Base-by-base conservation (phyloP, 176 grass and related monocot genomes). In the Hyparrhenia diplandra region DNA sequence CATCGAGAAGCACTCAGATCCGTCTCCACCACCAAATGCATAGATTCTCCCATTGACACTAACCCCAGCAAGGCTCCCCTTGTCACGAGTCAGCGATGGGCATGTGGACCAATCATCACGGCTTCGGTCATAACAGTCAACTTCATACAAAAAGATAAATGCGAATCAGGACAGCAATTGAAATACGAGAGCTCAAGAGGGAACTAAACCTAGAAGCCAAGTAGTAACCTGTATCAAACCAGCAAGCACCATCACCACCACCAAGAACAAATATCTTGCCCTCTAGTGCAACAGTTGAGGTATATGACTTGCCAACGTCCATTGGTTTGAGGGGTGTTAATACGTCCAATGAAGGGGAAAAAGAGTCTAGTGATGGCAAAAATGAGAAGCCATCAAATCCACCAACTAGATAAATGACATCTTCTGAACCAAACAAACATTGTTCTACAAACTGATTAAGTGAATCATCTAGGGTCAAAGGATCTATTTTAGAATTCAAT, bases 261-360 rank as follows among this genome's bases (percentile, higher is more conserved):
- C 93, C 93, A 42, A 91, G 81, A 78, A 92, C 93, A 85, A 89
- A 95, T 85, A 95, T 88, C 59, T 82, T 95, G 31, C 90, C 87
- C 57, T 83, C 74, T 76, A 90, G 84, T 59, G 85, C 87, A 76
- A 91, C 85, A 75, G 90, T 84, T 11, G 87, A 89, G 51, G 90
- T 34, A 69, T 95, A 92, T 65, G 87, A 83, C 69, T 85, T 90
- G 25, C 82, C 85, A 73, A 74, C 67, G 67, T 31, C 28, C 84
- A 95, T 90, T 59, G 85, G 47, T 71, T 80, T 90, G 13, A 95
- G 90, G 60, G 93, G 79, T 55, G 90, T 92, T 76, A 95, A 67
- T 70, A 92, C 52, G 64, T 95, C 93, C 78, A 92, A 69, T 13
- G 87, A 89, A 64, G 93, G 93, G 36, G 87, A 90, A 84, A 92